phyloP scores from a whole-genome alignment of 768 basidiomycete species.

The Calocera cornea region DNA sequence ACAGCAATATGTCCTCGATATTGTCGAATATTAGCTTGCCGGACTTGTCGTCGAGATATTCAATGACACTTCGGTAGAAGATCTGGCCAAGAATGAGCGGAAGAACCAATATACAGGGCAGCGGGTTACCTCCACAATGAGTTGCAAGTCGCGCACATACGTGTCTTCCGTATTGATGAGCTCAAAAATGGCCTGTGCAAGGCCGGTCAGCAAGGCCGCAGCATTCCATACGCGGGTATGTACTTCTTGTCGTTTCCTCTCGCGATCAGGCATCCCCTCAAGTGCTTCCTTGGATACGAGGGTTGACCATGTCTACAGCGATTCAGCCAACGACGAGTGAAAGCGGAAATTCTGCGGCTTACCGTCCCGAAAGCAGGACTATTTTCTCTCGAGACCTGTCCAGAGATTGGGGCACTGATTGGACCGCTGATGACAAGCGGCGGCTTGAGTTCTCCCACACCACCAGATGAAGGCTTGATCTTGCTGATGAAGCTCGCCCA shows the following conservation, averaged over 20 bases:
- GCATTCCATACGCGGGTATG: conserved; percentile 8
- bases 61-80: conserved; percentile 71
- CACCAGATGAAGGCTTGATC: background rate
- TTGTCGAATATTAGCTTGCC: conserved; percentile 80
- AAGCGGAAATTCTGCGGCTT: conserved; percentile 17
- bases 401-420: conserved; percentile 34
- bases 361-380: conserved; percentile 61
- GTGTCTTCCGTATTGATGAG: conserved; percentile 79
- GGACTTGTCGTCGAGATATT: conserved; percentile 59
- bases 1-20: conserved; percentile 79
- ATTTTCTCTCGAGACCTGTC: conserved; percentile 29
- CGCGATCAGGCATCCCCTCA: conserved; percentile 60
- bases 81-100: conserved; percentile 34
- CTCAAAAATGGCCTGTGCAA: conserved; percentile 75
- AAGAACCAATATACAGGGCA: background rate
- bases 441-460: conserved; percentile 2
- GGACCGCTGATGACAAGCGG: conserved; percentile 49
- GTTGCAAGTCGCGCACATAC: conserved; percentile 83
- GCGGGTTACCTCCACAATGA: conserved; percentile 66
- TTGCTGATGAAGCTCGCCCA: conserved; percentile 1
- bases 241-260: conserved; percentile 82
- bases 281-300: conserved; percentile 73
- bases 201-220: background rate
- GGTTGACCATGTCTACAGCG: conserved; percentile 73
- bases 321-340: background rate